Percentiles rank a stretch among this genome's conserved stretches.
These are phyloP conservation scores for Cercospora citrullina DNA, from an alignment of 2,329 filamentous ascomycete species.

Conservation along the genomic window DNA sequence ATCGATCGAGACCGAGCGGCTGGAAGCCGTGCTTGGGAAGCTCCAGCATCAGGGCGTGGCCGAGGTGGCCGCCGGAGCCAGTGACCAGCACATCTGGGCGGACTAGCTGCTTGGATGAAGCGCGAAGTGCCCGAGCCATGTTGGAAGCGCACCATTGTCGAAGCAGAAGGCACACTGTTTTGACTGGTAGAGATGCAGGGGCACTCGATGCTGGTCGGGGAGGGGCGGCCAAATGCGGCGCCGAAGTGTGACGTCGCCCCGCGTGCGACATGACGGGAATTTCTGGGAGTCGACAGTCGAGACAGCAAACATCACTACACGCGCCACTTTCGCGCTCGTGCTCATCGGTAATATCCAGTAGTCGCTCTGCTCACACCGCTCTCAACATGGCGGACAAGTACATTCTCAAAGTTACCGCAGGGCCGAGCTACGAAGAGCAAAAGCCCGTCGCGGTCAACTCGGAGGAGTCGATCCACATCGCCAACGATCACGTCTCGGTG, in stretches of 20 bases:
- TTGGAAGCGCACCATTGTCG: not conserved
- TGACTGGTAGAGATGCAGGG: not conserved
- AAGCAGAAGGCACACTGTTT: no score
- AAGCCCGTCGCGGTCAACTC: slow-evolving; percentile 74
- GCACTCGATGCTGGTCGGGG: not conserved
- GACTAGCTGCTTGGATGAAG: not conserved
- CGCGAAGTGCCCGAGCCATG: not conserved
- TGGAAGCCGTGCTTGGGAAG: not conserved
- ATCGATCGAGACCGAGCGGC: not conserved
- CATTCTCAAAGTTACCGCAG: slow-evolving; percentile 77
- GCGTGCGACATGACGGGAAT: not conserved
- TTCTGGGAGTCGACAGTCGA: not conserved
- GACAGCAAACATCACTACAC: not conserved
- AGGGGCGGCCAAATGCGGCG: not conserved
- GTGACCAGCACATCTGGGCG: not conserved
- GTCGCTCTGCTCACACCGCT: not conserved
- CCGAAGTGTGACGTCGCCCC: not conserved
- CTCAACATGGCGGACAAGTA: slow-evolving; percentile 65
- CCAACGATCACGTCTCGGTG: slow-evolving; percentile 63
- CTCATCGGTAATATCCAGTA: not conserved
- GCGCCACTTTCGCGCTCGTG: not conserved
- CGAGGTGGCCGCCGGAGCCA: not conserved
- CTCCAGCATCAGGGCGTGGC: not conserved
- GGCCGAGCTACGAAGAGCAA: slow-evolving; percentile 74
- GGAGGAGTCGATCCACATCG: slow-evolving; percentile 61